A percentile compares a stretch with the other conserved stretches of the same genome.
Conservation (phyloP, 2,329 filamentous ascomycete genomes). For the Torrubiella hemipterigena region DNA sequence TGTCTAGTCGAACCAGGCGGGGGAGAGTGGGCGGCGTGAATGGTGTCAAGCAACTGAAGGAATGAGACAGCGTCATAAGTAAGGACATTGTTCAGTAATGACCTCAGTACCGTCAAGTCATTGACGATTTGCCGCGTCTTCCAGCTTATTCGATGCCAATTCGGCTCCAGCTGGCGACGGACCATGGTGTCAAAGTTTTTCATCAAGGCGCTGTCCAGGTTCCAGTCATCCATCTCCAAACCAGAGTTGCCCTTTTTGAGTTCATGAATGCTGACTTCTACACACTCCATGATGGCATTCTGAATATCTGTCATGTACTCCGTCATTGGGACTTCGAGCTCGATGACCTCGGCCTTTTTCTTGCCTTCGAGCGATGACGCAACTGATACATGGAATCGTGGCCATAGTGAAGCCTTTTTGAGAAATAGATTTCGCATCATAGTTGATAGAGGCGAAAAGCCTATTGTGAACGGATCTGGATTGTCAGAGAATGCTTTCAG, state of each 20-base stretch:
- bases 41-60: slow-evolving; percentile 85
- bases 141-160: slow-evolving; percentile 94
- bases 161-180: slow-evolving; percentile 80
- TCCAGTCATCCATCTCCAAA: slow-evolving; percentile 95
- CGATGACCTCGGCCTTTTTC: slow-evolving; percentile 92
- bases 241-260: slow-evolving; percentile 83
- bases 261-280: slow-evolving; percentile 88
- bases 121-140: slow-evolving; percentile 91
- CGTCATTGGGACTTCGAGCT: slow-evolving; percentile 92
- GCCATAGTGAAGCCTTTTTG: slow-evolving; percentile 80
- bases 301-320: slow-evolving; percentile 89
- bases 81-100: slow-evolving; percentile 70
- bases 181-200: slow-evolving; percentile 87
- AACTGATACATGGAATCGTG: slow-evolving; percentile 83
- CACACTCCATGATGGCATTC: slow-evolving; percentile 87
- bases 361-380: slow-evolving; percentile 82
- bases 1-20: slow-evolving; percentile 78
- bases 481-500: slow-evolving; percentile 93
- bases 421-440: slow-evolving; percentile 88
- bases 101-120: slow-evolving; percentile 72
- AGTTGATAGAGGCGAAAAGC: slow-evolving; percentile 75
- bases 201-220: slow-evolving; percentile 80
- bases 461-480: slow-evolving; percentile 78
- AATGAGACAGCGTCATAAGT: slow-evolving; percentile 86
- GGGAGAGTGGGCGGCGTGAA: slow-evolving; percentile 81